A percentile compares a stretch with the other conserved stretches of the same genome.
phyloP scores from a whole-genome alignment of 192 early-diverging fungal species.

The Funneliformis mosseae region DNA sequence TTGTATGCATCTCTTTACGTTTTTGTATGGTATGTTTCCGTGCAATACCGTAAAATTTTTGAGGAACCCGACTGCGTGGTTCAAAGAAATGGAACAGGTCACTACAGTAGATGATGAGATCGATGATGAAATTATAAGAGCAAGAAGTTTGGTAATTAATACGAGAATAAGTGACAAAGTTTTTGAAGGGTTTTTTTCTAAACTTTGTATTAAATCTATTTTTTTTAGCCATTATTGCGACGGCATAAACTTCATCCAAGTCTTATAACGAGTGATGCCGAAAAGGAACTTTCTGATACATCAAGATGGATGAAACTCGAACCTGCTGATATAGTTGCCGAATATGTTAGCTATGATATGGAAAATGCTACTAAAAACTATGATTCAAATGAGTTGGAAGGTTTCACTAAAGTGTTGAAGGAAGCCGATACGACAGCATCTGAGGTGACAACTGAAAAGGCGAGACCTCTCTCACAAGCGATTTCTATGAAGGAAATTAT shows the following conservation, averaged over 20 bases:
- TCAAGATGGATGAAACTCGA: constrained; percentile 61
- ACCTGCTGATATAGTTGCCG: constrained; percentile 61
- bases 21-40: constrained; percentile 59
- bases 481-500: constrained; percentile 43
- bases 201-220: not conserved
- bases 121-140: constrained; percentile 45
- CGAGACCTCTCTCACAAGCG: not conserved
- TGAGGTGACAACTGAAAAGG: not conserved
- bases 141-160: constrained; percentile 39
- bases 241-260: constrained; percentile 60
- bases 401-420: constrained; percentile 1
- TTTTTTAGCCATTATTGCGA: constrained; percentile 39
- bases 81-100: constrained; percentile 26
- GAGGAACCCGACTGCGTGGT: constrained; percentile 21
- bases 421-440: not conserved
- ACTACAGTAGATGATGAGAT: constrained; percentile 44
- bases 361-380: constrained; percentile 50
- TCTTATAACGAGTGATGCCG: constrained; percentile 43
- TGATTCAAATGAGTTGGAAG: not conserved
- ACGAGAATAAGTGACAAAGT: not conserved
- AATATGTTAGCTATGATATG: constrained; percentile 58
- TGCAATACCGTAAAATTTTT: constrained; percentile 57
- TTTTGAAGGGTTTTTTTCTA: not conserved
- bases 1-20: constrained; percentile 48
- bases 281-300: constrained; percentile 48